Evolutionary conservation across 106 monocot genomes (phyloP).

Genomic region (Gastrodia elata): DNA sequence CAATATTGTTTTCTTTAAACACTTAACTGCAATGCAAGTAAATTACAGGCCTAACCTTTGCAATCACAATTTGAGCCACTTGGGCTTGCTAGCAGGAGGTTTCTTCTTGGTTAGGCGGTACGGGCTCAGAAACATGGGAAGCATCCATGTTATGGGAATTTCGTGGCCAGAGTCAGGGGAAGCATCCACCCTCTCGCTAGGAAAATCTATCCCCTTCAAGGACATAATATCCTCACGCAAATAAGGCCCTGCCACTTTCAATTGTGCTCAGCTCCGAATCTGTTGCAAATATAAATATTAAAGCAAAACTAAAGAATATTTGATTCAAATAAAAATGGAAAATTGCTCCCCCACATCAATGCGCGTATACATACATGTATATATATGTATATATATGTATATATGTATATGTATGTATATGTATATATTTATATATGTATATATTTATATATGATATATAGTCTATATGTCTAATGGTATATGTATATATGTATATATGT

Average conservation of each 20-base stretch:
- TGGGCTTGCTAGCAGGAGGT: slow-evolving; percentile 16
- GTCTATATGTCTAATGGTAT: too few species aligned
- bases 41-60: too few species aligned
- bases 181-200: slow-evolving; percentile 7
- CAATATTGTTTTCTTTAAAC: too few species aligned
- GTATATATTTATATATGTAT: too few species aligned
- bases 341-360: too few species aligned
- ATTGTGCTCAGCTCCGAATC: slow-evolving; percentile 12
- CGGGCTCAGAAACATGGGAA: neutral
- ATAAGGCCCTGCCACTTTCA: slow-evolving; percentile 31
- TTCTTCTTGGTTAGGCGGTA: slow-evolving; percentile 10
- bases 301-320: neutral
- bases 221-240: slow-evolving; percentile 35
- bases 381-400: too few species aligned
- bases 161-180: slow-evolving; percentile 10
- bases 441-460: too few species aligned
- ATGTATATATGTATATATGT: too few species aligned
- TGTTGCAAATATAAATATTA: slow-evolving; percentile 5
- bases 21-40: too few species aligned
- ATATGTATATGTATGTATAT: too few species aligned
- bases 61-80: slow-evolving; percentile 23
- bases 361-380: too few species aligned
- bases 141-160: slow-evolving; percentile 4
- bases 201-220: slow-evolving; percentile 33
- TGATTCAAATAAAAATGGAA: neutral